Percentiles rank a stretch among this genome's conserved stretches.
phyloP scores from a whole-genome alignment of 176 grass and related monocot genomes.

The Hyparrhenia diplandra region DNA sequence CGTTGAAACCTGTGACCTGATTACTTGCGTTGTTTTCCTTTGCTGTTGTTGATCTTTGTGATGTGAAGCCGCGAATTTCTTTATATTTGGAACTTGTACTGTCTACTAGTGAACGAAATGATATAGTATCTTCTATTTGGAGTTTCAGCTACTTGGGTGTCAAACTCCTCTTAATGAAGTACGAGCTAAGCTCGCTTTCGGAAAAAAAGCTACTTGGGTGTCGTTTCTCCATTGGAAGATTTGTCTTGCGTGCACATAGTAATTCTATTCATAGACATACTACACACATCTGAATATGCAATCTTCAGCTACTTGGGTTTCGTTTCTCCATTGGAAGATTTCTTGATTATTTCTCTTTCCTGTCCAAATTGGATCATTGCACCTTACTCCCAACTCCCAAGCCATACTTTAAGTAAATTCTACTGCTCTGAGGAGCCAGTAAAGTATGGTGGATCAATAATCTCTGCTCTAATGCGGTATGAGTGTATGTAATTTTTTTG shows the following conservation, averaged over 20 bases:
- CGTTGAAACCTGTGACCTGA: not conserved
- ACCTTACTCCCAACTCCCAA: not conserved
- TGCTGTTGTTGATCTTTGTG: not conserved
- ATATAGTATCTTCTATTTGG: not conserved
- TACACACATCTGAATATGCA: not conserved
- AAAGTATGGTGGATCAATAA: not conserved
- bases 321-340: no score
- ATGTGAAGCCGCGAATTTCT: not conserved
- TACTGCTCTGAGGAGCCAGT: not conserved
- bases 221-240: not conserved
- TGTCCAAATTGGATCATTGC: not conserved
- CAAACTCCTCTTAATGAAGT: no score
- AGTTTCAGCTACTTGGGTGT: not conserved
- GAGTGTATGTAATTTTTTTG: not conserved
- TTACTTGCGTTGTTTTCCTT: not conserved
- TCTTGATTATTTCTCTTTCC: not conserved
- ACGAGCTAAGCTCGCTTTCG: no score
- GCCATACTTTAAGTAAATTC: not conserved
- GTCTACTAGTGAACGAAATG: no score
- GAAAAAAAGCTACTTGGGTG: no score
- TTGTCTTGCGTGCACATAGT: not conserved
- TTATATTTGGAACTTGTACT: not conserved
- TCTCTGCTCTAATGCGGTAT: not conserved
- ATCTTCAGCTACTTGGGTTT: not conserved
- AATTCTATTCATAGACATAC: not conserved